Conservation (phyloP, 73 alveolate species). For the Stentor coeruleus region DNA sequence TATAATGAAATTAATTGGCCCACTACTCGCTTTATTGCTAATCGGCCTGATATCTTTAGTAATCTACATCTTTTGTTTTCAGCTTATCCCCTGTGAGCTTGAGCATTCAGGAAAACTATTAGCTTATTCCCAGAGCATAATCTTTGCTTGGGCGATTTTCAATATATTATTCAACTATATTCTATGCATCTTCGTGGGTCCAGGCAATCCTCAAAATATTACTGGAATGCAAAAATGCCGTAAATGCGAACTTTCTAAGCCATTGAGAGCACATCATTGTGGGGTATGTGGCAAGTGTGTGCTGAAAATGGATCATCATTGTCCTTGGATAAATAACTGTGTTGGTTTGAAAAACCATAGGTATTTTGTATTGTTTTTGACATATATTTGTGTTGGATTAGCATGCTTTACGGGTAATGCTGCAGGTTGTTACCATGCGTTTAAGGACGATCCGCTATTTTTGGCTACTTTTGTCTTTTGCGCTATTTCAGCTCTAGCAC, state of each 20-base stretch:
- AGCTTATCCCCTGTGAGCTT: no score
- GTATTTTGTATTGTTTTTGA: constrained; percentile 27
- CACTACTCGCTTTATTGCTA: no score
- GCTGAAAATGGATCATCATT: constrained; percentile 45
- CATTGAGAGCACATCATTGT: constrained; percentile 28
- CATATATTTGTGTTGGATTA: constrained; percentile 16
- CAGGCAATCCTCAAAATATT: neutral
- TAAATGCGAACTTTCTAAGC: neutral
- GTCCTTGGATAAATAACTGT: constrained; percentile 51
- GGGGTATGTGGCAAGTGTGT: constrained; percentile 40
- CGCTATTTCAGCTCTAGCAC: neutral
- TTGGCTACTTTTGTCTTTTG: neutral
- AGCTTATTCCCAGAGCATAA: no score
- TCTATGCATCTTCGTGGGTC: neutral
- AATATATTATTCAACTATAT: neutral
- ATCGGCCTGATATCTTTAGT: no score
- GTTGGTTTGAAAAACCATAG: constrained; percentile 35
- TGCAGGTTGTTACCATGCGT: neutral
- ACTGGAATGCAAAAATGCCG: neutral
- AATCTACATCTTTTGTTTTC: no score
- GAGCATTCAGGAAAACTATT: no score
- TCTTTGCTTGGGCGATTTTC: no score
- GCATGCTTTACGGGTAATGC: neutral
- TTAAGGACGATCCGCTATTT: neutral
- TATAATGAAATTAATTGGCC: no score